A percentile compares a stretch with the other conserved stretches of the same genome.
These are phyloP conservation scores for Xylariaceae sp. DNA, from an alignment of 2,329 filamentous ascomycete species.

Conservation along the genomic window DNA sequence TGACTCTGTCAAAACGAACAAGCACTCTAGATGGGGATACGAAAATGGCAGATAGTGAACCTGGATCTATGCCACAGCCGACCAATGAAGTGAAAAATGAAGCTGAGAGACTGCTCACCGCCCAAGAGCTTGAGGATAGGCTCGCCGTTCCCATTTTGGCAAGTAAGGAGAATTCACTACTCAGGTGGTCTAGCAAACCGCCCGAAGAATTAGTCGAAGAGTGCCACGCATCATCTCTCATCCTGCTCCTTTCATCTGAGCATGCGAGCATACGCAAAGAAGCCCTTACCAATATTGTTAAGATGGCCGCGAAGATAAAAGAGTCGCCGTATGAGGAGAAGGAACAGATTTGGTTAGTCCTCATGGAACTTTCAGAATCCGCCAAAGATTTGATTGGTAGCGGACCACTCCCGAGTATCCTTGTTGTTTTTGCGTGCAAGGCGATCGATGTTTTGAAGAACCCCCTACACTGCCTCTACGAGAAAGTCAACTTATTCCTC, in stretches of 20 bases:
- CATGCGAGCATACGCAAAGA: constrained; percentile 75
- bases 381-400: constrained; percentile 51
- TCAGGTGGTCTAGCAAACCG: constrained; percentile 70
- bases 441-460: constrained; percentile 67
- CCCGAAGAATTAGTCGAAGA: constrained; percentile 76
- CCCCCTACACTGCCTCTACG: constrained; percentile 77
- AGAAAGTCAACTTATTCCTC: constrained; percentile 80
- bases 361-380: constrained; percentile 78
- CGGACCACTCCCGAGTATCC: constrained; percentile 64
- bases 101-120: constrained; percentile 27
- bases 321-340: constrained; percentile 70
- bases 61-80: background rate
- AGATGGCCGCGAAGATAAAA: constrained; percentile 59
- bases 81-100: constrained; percentile 6
- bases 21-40: constrained; percentile 4
- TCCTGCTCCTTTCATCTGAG: constrained; percentile 71
- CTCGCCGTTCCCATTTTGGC: constrained; percentile 47
- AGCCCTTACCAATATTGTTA: constrained; percentile 64
- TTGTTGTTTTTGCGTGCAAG: constrained; percentile 70
- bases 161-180: constrained; percentile 50
- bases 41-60: background rate
- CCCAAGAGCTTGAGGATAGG: constrained; percentile 47
- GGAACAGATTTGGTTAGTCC: constrained; percentile 72
- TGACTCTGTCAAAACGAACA: constrained; percentile 23
- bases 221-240: constrained; percentile 63